phyloP scores from a whole-genome alignment of 73 alveolate genomes.

The Paramecium sexaurelia region DNA sequence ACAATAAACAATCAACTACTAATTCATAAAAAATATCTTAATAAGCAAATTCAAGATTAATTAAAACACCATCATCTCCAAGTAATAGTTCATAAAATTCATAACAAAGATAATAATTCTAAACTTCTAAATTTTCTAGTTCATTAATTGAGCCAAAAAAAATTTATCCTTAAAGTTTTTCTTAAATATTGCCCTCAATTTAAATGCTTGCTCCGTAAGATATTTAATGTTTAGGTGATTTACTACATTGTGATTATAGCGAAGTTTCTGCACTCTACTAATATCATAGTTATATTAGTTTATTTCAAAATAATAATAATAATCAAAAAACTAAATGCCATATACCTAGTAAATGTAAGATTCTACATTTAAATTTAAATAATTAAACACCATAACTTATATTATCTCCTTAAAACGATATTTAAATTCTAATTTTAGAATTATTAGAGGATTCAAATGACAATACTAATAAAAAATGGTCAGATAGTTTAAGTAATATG shows the following conservation, averaged over 20 bases:
- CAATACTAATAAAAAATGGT: neutral
- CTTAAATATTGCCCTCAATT: neutral
- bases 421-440: neutral
- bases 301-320: neutral
- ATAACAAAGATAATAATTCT: neutral
- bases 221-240: neutral
- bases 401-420: neutral
- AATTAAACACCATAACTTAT: neutral
- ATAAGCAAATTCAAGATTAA: neutral
- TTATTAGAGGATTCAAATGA: neutral
- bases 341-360: neutral
- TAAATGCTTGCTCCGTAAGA: neutral
- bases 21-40: neutral
- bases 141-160: neutral
- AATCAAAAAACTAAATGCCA: neutral
- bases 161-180: neutral
- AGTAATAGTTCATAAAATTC: neutral
- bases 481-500: neutral
- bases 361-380: neutral
- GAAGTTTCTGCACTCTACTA: neutral
- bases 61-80: neutral
- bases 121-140: neutral
- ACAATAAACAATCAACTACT: neutral
- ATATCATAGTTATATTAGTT: neutral
- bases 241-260: neutral